phyloP scores from a whole-genome alignment of 768 basidiomycete genomes.

The Myochromella boudieri region DNA sequence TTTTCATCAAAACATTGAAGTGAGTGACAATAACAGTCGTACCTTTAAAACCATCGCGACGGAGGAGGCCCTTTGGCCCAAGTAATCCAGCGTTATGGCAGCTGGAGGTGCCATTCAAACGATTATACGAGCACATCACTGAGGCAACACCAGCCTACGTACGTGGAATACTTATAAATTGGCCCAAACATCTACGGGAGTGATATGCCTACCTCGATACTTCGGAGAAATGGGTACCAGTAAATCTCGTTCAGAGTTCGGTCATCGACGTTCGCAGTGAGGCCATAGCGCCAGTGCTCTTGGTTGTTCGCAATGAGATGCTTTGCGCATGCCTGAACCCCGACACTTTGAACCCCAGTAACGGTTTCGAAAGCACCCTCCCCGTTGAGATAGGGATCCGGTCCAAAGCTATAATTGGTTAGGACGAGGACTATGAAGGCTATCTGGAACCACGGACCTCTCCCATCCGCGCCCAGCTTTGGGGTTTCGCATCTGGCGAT shows the following conservation, averaged over 20 bases:
- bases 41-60: slow-evolving; percentile 44
- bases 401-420: slow-evolving; percentile 39
- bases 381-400: slow-evolving; percentile 64
- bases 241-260: slow-evolving; percentile 56
- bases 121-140: slow-evolving; percentile 56
- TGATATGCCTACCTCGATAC: slow-evolving; percentile 38
- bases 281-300: slow-evolving; percentile 50
- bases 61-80: slow-evolving; percentile 38
- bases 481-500: slow-evolving; percentile 48
- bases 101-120: slow-evolving; percentile 59
- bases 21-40: not conserved
- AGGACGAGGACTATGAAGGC: not conserved
- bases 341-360: slow-evolving; percentile 56
- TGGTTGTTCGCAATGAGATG: slow-evolving; percentile 52
- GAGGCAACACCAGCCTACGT: slow-evolving; percentile 46
- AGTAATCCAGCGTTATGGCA: slow-evolving; percentile 59
- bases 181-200: not conserved
- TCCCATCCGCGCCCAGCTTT: slow-evolving; percentile 52
- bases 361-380: slow-evolving; percentile 62
- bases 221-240: slow-evolving; percentile 49
- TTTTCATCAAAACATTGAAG: not conserved
- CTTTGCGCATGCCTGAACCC: slow-evolving; percentile 61
- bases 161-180: not conserved
- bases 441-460: slow-evolving; percentile 24
- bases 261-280: slow-evolving; percentile 52